Evolutionary conservation across 2,329 filamentous ascomycete species (phyloP), one percentile per base, ranked within the genome.

Genomic region (Monilinia polystroma): DNA sequence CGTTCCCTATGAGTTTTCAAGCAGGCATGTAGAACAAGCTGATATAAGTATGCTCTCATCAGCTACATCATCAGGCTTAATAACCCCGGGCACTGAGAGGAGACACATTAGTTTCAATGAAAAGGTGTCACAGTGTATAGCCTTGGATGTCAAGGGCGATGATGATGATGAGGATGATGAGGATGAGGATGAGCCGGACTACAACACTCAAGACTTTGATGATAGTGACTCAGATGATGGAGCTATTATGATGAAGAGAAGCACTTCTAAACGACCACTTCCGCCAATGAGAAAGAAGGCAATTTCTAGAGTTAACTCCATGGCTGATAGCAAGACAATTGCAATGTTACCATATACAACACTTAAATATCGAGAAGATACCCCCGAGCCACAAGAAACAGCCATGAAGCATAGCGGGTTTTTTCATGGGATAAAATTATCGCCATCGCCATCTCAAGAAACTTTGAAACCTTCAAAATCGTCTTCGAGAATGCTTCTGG

Each of bases 101-200:
- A 93, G 55, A 86, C 94, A 97, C 76, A 98, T 99, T 71, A 92
- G 96, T 75, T 99, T 99, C 78, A 95, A 97, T 76, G 91, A 97
- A 75, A 91, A 94, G 79, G 95, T 99, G 2, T 89, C 93, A 76
- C 94, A 98, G 77, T 97, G 93, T 77, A 97, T 97, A 71, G 95
- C 95, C 10, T 87, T 99, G 43, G 93, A 98, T 45, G 84, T 87
- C 72, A 96, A 96, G 85, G 76, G 93, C 87, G 89, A 73, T 88
- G 89, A 73, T 80, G 79, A 92, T 8, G 89, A 91, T 1, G 90
- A 92, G 16, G 89, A 73, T 80, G 79, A 92, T 8, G 89, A 73
- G 88, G 89, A 73, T 80, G 79, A 92, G 8, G 89, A 91, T 1
- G 90, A 92, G 16, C 65, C 67, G 6, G 59, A 71, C 10, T 72